Evolutionary conservation across 1,139 yeast genomes (phyloP), one percentile per base, ranked within the genome.

Genomic region (Dujonia santamariae): DNA sequence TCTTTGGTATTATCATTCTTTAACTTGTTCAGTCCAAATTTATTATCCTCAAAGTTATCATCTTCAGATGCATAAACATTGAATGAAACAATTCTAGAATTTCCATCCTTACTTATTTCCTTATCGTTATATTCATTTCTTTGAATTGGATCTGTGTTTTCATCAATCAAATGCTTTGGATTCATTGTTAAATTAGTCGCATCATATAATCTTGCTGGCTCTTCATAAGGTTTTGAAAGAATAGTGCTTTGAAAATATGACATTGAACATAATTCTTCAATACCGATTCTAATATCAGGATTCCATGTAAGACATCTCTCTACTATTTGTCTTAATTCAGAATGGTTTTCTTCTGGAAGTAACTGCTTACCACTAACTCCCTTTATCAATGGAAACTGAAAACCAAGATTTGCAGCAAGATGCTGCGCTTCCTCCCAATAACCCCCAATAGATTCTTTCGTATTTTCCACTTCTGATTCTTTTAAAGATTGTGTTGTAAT

Each of bases 221-320:
- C 50, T 15, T 32, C 26, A 25, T 46, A 45, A 5, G 43, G 40
- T 9, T 25, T 19, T 4, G 48, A 35, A 4, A 43, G 37, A 11
- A 36, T 31, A 5, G 79, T 66, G 15, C 63, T 63, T 36, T 59
- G 56, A 52, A 83, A 83, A 50, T 77, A 84, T 0, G 72, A 59
- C 73, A 75, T 63, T 11, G 59, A 36, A 38, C 77, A 61, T 19
- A 82, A 42, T 5, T 55, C 56, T 4, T 59, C 62, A 3, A 71
- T 78, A 35, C 69, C 66, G 1, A 74, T 67, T 46, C 92, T 65
- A 5, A 57, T 50, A 19, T 59, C 55, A 1, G 90, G 88, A 51
- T 81, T 75, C 92, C 92, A 82, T 9, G 67, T 56, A 20, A 82
- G 61, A 49, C 88, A 82, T 0, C 61, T 56, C 46, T 67, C 65